Evolutionary conservation across 2,329 filamentous ascomycete species (phyloP).

Genomic region (Fusarium sp.): DNA sequence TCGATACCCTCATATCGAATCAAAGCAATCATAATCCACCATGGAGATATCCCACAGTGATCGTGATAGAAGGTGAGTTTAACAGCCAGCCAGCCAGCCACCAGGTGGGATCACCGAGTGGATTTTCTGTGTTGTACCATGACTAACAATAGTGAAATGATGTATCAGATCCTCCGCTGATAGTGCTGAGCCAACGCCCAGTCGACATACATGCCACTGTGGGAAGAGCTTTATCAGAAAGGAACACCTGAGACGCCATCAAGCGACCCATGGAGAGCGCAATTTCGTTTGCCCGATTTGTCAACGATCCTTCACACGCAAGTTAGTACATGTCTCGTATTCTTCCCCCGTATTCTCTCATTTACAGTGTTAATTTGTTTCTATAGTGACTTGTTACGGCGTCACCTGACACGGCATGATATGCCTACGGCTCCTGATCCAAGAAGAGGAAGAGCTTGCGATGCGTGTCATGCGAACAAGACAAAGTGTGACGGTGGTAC

Average conservation of each 20-base stretch:
- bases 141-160: constrained; percentile 1
- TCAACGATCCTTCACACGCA: constrained; percentile 51
- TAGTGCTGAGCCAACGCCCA: constrained; percentile 14
- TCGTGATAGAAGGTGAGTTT: constrained; percentile 16
- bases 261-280: constrained; percentile 51
- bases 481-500: constrained; percentile 55
- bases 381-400: constrained; percentile 50
- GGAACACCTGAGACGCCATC: constrained; percentile 52
- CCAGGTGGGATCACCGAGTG: constrained; percentile 28
- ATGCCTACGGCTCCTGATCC: constrained; percentile 43
- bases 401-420: constrained; percentile 51
- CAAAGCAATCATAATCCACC: constrained; percentile 20
- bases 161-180: constrained; percentile 22
- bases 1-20: background rate
- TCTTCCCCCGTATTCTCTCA: background rate
- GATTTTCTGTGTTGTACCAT: background rate
- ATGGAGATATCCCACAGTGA: constrained; percentile 38
- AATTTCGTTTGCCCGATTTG: constrained; percentile 51
- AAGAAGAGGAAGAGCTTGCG: constrained; percentile 53
- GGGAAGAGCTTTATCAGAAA: constrained; percentile 54
- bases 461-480: constrained; percentile 57
- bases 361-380: background rate
- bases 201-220: constrained; percentile 51
- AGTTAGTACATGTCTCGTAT: constrained; percentile 42
- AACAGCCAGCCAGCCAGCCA: background rate